Percentiles rank a stretch among this genome's conserved stretches.
These are phyloP conservation scores for Blastomyces emzantsi DNA, from an alignment of 2,329 filamentous ascomycete genomes.

Conservation along the genomic window DNA sequence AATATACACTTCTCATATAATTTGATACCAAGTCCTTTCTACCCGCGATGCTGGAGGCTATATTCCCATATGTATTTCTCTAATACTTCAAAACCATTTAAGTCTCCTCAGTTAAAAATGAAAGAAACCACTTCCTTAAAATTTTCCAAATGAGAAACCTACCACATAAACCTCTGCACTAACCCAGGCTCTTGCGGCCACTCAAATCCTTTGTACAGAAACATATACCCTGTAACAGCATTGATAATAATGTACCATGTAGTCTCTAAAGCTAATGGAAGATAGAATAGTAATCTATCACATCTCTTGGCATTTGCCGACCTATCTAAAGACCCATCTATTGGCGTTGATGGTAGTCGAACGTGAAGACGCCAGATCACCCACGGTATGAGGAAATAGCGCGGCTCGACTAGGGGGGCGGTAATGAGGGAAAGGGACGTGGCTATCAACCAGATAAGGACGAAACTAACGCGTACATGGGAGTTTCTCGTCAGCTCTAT, in stretches of 20 bases:
- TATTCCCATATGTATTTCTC: neutral
- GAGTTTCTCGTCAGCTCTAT: neutral
- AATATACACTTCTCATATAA: neutral
- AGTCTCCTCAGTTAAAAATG: neutral
- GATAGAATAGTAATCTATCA: slow-evolving; percentile 7
- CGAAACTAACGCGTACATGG: slow-evolving; percentile 41
- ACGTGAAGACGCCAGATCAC: slow-evolving; percentile 81
- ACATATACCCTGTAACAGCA: slow-evolving; percentile 44
- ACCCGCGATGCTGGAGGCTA: neutral
- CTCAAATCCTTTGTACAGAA: slow-evolving; percentile 47
- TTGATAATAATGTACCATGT: slow-evolving; percentile 50
- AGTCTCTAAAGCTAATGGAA: slow-evolving; percentile 43
- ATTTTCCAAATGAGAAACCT: neutral
- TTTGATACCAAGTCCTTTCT: neutral
- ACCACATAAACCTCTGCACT: slow-evolving; percentile 55
- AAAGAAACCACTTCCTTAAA: neutral
- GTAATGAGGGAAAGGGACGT: slow-evolving; percentile 73
- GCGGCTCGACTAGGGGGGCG: slow-evolving; percentile 85
- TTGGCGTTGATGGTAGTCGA: slow-evolving; percentile 36
- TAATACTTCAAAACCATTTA: neutral
- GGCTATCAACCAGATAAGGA: slow-evolving; percentile 56
- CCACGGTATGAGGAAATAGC: slow-evolving; percentile 95
- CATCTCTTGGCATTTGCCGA: neutral
- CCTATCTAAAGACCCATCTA: neutral
- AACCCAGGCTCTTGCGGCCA: slow-evolving; percentile 51